Evolutionary conservation across 2,329 filamentous ascomycete species (phyloP).

Genomic region (Neoscytalidium dimidiatum): DNA sequence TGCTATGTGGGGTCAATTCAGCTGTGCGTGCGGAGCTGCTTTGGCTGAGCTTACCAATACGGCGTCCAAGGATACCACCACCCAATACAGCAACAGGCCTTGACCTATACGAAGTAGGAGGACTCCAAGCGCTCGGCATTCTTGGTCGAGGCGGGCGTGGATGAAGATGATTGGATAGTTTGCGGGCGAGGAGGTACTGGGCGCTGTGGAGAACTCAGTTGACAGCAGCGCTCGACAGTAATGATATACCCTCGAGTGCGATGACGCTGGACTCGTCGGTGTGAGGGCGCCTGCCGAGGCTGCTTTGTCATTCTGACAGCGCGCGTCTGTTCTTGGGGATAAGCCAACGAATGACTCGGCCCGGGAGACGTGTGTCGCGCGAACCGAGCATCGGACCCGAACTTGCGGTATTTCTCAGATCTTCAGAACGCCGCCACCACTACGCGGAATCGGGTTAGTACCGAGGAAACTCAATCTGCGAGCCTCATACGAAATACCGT

Average conservation of each 20-base stretch:
- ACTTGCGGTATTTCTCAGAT: neutral
- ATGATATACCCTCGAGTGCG: neutral
- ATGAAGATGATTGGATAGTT: neutral
- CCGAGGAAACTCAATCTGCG: no score
- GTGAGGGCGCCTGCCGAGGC: no score
- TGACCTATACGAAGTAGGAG: neutral
- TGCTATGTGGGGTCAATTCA: neutral
- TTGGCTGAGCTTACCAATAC: constrained; percentile 14
- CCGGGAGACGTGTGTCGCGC: neutral
- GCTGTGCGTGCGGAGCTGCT: neutral
- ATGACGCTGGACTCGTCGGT: no score
- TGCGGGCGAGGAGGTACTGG: no score
- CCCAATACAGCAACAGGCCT: constrained; percentile 27
- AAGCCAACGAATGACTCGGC: neutral
- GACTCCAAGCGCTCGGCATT: constrained; percentile 7
- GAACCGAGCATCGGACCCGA: neutral
- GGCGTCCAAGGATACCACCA: constrained; percentile 26
- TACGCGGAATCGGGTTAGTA: neutral
- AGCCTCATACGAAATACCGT: neutral
- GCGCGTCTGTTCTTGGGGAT: neutral
- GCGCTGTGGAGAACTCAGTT: no score
- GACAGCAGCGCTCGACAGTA: no score
- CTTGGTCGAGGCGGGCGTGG: neutral
- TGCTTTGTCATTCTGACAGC: neutral
- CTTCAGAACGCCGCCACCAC: neutral